Base-by-base conservation (phyloP, 2,329 filamentous ascomycete species). In the Trichoderma koningiopsis region DNA sequence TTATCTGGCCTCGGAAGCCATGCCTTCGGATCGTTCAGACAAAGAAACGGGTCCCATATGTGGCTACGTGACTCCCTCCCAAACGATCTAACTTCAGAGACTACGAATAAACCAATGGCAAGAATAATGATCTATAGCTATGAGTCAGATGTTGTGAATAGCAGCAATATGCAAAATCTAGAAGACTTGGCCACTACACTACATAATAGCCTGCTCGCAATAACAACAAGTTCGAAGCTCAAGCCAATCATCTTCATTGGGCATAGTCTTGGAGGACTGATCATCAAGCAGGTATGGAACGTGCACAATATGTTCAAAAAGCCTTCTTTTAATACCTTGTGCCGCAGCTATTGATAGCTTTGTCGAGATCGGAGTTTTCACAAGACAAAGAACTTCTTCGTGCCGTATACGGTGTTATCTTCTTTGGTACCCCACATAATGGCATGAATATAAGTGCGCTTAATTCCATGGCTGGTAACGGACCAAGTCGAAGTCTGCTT, bases 1-100 rank as follows among this genome's bases (percentile, higher is more conserved):
- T 29, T 70, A 11, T 70, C 68, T n/a, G 75, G 74, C 1, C 71
- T 78, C 13, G 75, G 74, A 27, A 72, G 74, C 13, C 75, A 78
- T 66, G 75, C 76, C 1, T 79, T 74, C 52, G 74, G 73, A 4
- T 79, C 77, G 2, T 79, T 78, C 68, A 76, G 76, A 68, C 73
- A 75, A 29, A 70, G 68, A 47, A 71, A 61, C 10, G 73, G 74
- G 11, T 14, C 37, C 6, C 69, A 76, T 52, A 77, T 78, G 76
- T 79, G 77, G 77, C 71, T 78, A 14, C 72, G 73, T 29, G 76
- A 79, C 67, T 58, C 72, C 1, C 74, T 78, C 3, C 72, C 74
- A 2, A 31, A 68, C 16, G 71, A 76, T 69, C 33, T 78, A 10
- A 60, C n/a, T 10, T 24, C 10, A 16, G 43, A 60, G 11, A 27